Evolutionary conservation across 2,329 filamentous ascomycete genomes (phyloP).

Genomic region (Colletotrichum siamense): DNA sequence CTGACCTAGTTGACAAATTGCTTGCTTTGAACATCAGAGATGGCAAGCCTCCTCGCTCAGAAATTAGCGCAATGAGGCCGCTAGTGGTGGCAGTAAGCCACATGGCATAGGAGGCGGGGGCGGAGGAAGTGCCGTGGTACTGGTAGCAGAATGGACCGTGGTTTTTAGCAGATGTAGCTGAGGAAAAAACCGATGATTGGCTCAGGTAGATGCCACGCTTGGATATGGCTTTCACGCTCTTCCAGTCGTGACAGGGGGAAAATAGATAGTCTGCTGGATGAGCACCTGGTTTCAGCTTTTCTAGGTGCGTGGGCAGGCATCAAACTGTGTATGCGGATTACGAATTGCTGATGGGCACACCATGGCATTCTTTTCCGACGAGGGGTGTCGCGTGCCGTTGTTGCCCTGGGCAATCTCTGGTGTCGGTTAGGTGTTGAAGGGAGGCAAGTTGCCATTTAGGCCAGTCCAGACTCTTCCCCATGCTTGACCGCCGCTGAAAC

Average conservation of each 20-base stretch:
- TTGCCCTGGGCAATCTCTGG: not conserved
- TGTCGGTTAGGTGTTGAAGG: not conserved
- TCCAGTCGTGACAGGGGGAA: not conserved
- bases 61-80: not conserved
- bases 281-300: not conserved
- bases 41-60: not conserved
- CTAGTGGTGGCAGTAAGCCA: not conserved
- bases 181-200: not conserved
- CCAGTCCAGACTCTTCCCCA: not conserved
- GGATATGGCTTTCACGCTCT: not conserved
- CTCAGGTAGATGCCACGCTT: not conserved
- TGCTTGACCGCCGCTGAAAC: constrained; percentile 9
- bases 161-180: not conserved
- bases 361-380: not conserved
- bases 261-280: not conserved
- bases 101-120: not conserved
- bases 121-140: not conserved
- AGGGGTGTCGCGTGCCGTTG: not conserved
- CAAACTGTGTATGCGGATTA: not conserved
- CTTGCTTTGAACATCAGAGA: not conserved
- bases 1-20: not conserved
- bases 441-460: not conserved
- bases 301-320: not conserved
- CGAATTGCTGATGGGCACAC: not conserved
- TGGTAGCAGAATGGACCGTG: not conserved